Conservation (phyloP, 2,329 filamentous ascomycete genomes). For the Hymenoscyphus salicellus region DNA sequence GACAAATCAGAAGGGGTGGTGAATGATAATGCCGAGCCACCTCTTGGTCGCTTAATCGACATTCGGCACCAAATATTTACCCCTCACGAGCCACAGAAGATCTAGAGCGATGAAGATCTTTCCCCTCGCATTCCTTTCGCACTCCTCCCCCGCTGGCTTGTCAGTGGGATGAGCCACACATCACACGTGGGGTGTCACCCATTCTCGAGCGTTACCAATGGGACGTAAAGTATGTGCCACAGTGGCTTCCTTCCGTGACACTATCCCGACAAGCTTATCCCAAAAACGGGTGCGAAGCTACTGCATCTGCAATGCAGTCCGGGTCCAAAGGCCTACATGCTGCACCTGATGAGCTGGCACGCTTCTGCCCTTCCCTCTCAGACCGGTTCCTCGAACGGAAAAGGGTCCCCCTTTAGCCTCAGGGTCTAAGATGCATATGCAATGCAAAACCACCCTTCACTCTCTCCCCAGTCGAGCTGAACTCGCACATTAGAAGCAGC, state of each 20-base stretch:
- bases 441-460: neutral
- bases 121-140: neutral
- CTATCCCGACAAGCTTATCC: neutral
- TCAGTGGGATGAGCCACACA: neutral
- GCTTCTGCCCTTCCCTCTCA: neutral
- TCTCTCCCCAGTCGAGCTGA: neutral
- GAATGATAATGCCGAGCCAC: neutral
- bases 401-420: neutral
- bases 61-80: neutral
- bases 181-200: constrained; percentile 2
- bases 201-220: neutral
- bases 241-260: neutral
- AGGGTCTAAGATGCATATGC: neutral
- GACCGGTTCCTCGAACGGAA: neutral
- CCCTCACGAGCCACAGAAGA: constrained; percentile 4
- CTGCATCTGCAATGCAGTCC: neutral
- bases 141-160: neutral
- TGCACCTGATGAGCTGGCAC: neutral
- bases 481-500: neutral
- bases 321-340: neutral
- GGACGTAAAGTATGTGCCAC: neutral
- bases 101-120: constrained; percentile 1
- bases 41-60: neutral
- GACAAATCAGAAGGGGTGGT: neutral
- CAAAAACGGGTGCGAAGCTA: neutral